phyloP scores from a whole-genome alignment of 495 filamentous ascomycete genomes.

The Eremomyces bilateralis region DNA sequence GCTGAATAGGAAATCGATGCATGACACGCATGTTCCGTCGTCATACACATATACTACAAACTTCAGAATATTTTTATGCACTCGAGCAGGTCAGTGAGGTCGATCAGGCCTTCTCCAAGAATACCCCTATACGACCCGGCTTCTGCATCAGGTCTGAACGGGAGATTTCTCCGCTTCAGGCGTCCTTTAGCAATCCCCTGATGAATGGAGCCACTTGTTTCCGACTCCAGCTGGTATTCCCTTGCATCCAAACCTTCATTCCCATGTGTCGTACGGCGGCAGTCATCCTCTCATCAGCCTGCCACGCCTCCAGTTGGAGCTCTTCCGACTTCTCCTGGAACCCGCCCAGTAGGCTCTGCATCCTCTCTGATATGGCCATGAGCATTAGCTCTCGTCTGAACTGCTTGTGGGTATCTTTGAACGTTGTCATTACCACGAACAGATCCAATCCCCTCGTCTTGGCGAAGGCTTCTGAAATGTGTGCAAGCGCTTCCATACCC shows the following conservation, averaged over 20 bases:
- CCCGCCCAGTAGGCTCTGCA: conserved; percentile 23
- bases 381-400: conserved; percentile 61
- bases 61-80: too few species aligned
- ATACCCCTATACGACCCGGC: too few species aligned
- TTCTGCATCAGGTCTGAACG: too few species aligned
- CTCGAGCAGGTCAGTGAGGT: too few species aligned
- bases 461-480: conserved; percentile 31
- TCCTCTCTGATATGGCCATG: conserved; percentile 29
- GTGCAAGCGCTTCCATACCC: conserved; percentile 23
- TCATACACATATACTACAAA: too few species aligned
- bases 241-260: conserved; percentile 29
- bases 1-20: too few species aligned
- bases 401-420: conserved; percentile 23
- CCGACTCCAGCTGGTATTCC: conserved; percentile 42
- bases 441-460: conserved; percentile 36
- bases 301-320: conserved; percentile 36
- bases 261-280: conserved; percentile 5
- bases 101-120: too few species aligned
- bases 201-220: conserved; percentile 81
- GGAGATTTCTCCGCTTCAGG: not conserved
- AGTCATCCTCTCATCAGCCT: conserved; percentile 3
- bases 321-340: conserved; percentile 29
- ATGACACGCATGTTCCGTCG: too few species aligned
- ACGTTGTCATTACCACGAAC: conserved; percentile 58
- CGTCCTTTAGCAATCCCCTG: conserved; percentile 26